Evolutionary conservation across 345 rosid species (phyloP), one percentile per base, ranked within the genome.

Genomic region (Xanthoceras sorbifolium): DNA sequence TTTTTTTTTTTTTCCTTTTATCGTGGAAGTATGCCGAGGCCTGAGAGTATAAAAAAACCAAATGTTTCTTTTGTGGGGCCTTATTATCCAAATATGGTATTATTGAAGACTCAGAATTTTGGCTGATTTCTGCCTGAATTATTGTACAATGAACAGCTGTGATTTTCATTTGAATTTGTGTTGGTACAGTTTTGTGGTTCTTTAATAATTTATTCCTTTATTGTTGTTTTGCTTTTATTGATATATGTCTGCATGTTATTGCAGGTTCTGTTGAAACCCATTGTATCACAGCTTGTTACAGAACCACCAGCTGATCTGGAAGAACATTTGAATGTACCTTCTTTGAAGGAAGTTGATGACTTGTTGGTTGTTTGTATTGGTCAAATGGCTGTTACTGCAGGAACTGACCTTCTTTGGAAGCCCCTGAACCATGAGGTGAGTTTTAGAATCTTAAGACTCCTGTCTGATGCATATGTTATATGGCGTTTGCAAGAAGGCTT

Each of bases 371-470:
- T 74, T 44, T 93, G 98, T 85, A 81, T 90, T 36, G 97, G 99
- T 77, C 99, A 96, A 83, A 93, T 96, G 99, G 97, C 98, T 42
- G 92, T 91, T 72, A 82, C 97, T 63, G 89, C 97, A 5, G 97
- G 94, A 79, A 84, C 90, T 59, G 99, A 96, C 84, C 95, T 93
- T 69, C 87, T 93, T 29, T 96, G 98, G 97, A 91, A 93, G 74
- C 93, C 97, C 1, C 75, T 96, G 82, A 96, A 93, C 82, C 97
- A 92, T 42, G 99, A 96, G 98, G 99, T 93, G 74, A 70, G 59
- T 67, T 79, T 75, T 73, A 4, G 32, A 72, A 31, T 64, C 26
- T 69, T 28, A 18, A 8, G 20, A 1, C 63, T 71, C 55, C 29
- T 44, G 14, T 26, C 23, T 44, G 2, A 72, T 12, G 64, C 18